Evolutionary conservation across 805 yeast genomes (phyloP), one percentile per base, ranked within the genome.

Genomic region (Lipomyces sp.): DNA sequence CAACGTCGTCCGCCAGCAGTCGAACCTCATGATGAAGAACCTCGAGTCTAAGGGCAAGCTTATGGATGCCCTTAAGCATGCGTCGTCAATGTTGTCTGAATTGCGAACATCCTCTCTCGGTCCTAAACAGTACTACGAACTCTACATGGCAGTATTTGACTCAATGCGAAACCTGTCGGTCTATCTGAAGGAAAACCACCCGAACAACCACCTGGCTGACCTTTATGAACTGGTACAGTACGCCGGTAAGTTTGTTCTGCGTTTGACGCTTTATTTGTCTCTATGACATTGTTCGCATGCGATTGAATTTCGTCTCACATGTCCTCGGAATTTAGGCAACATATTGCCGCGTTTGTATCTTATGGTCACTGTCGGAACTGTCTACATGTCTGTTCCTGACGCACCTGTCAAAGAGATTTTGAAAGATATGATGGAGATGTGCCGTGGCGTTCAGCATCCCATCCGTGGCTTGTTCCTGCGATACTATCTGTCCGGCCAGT

Each of bases 341-440:
- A 86, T 93, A 23, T 76, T 93, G 14, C 98, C 98, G 1, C 76
- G 98, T 51, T 72, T 93, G 49, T 93, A 93, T 65, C 74, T 93
- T 69, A 88, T 93, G 97, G 84, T 93, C 38, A 91, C 95, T 2
- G 91, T 93, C 14, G 98, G 98, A 7, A 81, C 95, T 19, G 88
- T 87, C 2, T 89, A 85, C 70, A 81, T 91, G 83, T 72, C 84
- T 6, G 75, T 82, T 8, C 77, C 83, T 1, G 87, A 82, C 48
- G 83, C 95, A 0, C 95, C 97, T 0, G 76, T 80, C 32, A 79
- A 79, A 62, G 98, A 89, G 58, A 84, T 93, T 45, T 78, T 91
- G 81, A 86, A 85, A 67, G 98, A 93, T 65, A 84, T 93, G 95
- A 83, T 91, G 62, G 98, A 93, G 68, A 93, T 93, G 98, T 84